Evolutionary conservation across 768 basidiomycete species (phyloP).

Genomic region (Boletus rubescentipes): DNA sequence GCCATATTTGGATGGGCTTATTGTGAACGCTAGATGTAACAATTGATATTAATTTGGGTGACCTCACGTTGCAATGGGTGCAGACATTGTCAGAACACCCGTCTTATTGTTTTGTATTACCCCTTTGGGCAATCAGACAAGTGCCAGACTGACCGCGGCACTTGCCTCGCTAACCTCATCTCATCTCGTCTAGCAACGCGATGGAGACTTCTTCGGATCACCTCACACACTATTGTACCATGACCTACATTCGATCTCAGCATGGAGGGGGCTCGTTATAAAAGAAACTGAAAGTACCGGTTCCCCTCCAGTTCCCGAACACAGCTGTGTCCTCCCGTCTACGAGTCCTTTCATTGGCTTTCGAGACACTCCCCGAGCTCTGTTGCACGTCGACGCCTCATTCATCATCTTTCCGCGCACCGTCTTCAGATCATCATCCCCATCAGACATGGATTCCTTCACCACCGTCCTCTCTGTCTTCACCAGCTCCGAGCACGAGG

Average conservation of each 20-base stretch:
- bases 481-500: not conserved
- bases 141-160: not conserved
- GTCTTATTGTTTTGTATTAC: slow-evolving; percentile 23
- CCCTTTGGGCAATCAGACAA: not conserved
- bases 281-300: not conserved
- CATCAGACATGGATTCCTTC: slow-evolving; percentile 24
- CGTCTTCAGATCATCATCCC: not conserved
- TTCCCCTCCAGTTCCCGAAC: slow-evolving; percentile 5
- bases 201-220: not conserved
- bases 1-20: slow-evolving; percentile 19
- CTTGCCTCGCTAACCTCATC: not conserved
- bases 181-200: not conserved
- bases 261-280: slow-evolving; percentile 13
- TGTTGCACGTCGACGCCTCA: not conserved
- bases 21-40: slow-evolving; percentile 14
- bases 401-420: not conserved
- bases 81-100: not conserved
- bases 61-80: slow-evolving; percentile 8
- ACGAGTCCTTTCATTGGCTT: not conserved
- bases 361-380: not conserved
- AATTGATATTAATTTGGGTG: not conserved
- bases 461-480: slow-evolving; percentile 17
- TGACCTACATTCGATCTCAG: not conserved
- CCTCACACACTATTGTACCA: not conserved
- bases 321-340: not conserved